phyloP scores from a whole-genome alignment of 495 filamentous ascomycete species.

The Aspergillus wentii region DNA sequence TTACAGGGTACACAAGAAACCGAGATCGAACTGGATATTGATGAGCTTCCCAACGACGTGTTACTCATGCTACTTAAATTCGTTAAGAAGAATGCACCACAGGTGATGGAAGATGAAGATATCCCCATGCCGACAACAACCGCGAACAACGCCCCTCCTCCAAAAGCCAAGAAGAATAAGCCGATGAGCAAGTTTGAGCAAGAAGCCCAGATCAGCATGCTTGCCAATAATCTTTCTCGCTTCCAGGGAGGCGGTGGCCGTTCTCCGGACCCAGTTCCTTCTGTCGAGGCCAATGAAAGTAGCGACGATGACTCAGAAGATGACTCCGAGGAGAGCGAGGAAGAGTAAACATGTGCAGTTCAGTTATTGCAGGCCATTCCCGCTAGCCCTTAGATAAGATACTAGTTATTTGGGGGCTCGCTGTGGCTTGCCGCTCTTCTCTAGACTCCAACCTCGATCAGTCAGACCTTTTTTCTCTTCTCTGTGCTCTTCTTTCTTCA shows the following conservation, averaged over 20 bases:
- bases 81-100: constrained; percentile 62
- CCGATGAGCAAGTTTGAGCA: constrained; percentile 96
- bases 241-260: constrained; percentile 39
- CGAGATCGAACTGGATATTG: constrained; percentile 89
- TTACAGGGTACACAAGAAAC: constrained; percentile 65
- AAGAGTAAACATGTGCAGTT: too few relatives aligned
- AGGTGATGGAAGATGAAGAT: constrained; percentile 45
- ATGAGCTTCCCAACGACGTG: constrained; percentile 69
- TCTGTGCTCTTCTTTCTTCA: too few relatives aligned
- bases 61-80: constrained; percentile 72
- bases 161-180: constrained; percentile 94
- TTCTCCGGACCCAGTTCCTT: constrained; percentile 38
- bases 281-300: constrained; percentile 43
- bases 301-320: constrained; percentile 49
- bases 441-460: too few relatives aligned
- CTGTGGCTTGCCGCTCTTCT: too few relatives aligned
- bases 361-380: too few relatives aligned
- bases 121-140: constrained; percentile 26
- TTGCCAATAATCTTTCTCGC: constrained; percentile 54
- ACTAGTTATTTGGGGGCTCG: too few relatives aligned
- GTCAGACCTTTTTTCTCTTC: too few relatives aligned
- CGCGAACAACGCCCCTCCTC: constrained; percentile 42
- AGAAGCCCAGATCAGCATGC: constrained; percentile 77
- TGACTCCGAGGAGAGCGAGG: constrained; percentile 52
- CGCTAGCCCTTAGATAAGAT: too few relatives aligned